Evolutionary conservation across 2,329 filamentous ascomycete genomes (phyloP).

Genomic region (Thermothelomyces thermophilus): DNA sequence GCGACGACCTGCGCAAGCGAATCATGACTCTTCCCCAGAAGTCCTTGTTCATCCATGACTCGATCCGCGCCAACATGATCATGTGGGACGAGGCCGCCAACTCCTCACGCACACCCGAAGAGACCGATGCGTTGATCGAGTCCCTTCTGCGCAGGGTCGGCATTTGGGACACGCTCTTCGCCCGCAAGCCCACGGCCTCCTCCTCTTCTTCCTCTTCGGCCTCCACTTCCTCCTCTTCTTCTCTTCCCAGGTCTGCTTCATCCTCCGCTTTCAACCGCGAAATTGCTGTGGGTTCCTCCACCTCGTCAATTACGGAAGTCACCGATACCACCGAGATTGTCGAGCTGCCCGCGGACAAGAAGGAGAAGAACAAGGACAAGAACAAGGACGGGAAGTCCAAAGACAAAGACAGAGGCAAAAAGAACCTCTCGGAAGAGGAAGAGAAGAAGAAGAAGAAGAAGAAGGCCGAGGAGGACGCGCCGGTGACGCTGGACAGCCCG

Average conservation of each 20-base stretch:
- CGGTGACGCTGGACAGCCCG: conserved; percentile 1
- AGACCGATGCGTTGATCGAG: conserved; percentile 10
- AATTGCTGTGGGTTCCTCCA: not conserved
- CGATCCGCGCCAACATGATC: conserved; percentile 12
- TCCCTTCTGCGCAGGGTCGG: conserved; percentile 7
- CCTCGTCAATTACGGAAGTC: not conserved
- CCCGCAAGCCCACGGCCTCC: not conserved
- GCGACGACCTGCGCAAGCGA: conserved; percentile 9
- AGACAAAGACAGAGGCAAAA: not conserved
- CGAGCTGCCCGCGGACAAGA: not conserved
- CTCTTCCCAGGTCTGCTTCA: not conserved
- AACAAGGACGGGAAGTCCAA: not conserved
- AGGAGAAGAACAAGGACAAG: not conserved
- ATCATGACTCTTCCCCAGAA: conserved; percentile 11
- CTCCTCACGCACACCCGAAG: not conserved
- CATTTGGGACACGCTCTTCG: conserved; percentile 12
- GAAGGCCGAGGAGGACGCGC: not conserved
- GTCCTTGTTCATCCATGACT: conserved; percentile 8
- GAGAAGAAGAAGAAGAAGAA: not conserved
- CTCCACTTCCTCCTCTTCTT: not conserved
- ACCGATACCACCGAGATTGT: not conserved
- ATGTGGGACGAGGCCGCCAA: conserved; percentile 6
- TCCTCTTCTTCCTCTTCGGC: not conserved
- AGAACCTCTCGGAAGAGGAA: not conserved
- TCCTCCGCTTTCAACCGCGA: not conserved